A percentile compares a stretch with the other conserved stretches of the same genome.
Conservation (phyloP, 768 basidiomycete species). For the Mycena rebaudengoi region DNA sequence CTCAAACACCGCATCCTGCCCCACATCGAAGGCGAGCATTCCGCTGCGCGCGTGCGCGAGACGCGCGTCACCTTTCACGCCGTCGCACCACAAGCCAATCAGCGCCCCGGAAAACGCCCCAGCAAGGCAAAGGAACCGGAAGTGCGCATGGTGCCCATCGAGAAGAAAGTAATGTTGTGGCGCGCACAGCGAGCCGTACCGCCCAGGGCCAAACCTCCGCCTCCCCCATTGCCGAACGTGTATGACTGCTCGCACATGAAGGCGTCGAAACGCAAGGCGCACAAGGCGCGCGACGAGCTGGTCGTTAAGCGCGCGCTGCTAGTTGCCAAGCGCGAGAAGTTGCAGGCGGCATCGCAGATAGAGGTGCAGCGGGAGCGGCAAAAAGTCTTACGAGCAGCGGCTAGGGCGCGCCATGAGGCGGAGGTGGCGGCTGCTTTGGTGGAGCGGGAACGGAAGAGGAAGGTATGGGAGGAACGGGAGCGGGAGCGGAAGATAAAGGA, state of each 20-base stretch:
- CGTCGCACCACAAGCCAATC: neutral
- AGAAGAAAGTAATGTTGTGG: conserved; percentile 17
- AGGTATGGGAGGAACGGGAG: conserved; percentile 12
- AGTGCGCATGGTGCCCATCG: neutral
- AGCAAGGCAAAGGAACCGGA: neutral
- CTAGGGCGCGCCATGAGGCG: conserved; percentile 4
- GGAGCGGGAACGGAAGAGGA: conserved; percentile 1
- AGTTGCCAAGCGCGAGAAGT: neutral
- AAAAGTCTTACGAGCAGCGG: neutral
- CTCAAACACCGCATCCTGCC: conserved; percentile 25
- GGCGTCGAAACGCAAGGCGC: conserved; percentile 21
- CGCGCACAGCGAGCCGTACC: conserved; percentile 6
- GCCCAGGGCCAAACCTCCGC: neutral
- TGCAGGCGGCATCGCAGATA: neutral
- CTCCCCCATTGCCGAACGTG: neutral
- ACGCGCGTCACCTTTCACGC: conserved; percentile 3
- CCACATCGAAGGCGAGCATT: conserved; percentile 15
- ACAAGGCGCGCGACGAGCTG: conserved; percentile 12
- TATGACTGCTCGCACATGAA: conserved; percentile 32
- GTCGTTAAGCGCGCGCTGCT: conserved; percentile 9
- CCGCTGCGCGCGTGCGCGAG: conserved; percentile 13
- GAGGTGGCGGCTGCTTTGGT: conserved; percentile 4
- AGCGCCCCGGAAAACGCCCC: neutral
- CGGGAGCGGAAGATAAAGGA: neutral
- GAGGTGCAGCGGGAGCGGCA: neutral